Base-by-base conservation (phyloP, 495 filamentous ascomycete genomes). In the Lasiosphaeria miniovina region DNA sequence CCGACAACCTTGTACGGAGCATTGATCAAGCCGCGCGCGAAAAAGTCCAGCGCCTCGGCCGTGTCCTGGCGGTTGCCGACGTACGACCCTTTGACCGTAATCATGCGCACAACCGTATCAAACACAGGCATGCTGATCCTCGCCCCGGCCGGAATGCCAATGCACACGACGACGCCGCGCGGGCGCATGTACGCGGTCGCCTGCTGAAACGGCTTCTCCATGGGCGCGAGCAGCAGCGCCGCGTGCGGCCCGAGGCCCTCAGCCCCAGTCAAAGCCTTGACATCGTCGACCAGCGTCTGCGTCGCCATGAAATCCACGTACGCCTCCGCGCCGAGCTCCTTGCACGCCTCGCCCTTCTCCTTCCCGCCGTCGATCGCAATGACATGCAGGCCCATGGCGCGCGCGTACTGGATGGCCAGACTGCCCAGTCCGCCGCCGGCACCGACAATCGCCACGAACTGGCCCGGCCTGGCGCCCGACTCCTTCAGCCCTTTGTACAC, bases 181-280 rank as follows among this genome's bases (percentile, higher is more conserved):
- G 89, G 83, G 38, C 91, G 86, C 48, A 93, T 85, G 69, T 94
- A 95, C 67, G 75, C 65, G 33, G 88, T 82, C 6, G 92, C 92
- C 72, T 96, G 91, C 74, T 94, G 89, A 83, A 96, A 96, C 36
- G 93, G 93, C 74, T 88, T 88, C 77, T 97, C 92, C 61, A 78
- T 84, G 24, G 88, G 90, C 48, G 92, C 91, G 12, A 96, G 82
- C 31, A 96, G 73, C 57, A 97, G 75, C 46, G 94, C 93, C 5
- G 88, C 92, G 61, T 96, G 90, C 4, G 93, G 89, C 31, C 92
- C 92, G 9, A 90, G 80, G 5, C 89, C 89, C 46, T 88, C 89
- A 52, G 86, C 87, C 2, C 79, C 73, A 4, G 88, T 92, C 3
- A 84, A 82, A 15, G 79, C 82, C 76, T 90, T 86, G 35, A 96